Evolutionary conservation across 2,329 filamentous ascomycete genomes (phyloP).

Genomic region (Chalaropsis ovoidea): DNA sequence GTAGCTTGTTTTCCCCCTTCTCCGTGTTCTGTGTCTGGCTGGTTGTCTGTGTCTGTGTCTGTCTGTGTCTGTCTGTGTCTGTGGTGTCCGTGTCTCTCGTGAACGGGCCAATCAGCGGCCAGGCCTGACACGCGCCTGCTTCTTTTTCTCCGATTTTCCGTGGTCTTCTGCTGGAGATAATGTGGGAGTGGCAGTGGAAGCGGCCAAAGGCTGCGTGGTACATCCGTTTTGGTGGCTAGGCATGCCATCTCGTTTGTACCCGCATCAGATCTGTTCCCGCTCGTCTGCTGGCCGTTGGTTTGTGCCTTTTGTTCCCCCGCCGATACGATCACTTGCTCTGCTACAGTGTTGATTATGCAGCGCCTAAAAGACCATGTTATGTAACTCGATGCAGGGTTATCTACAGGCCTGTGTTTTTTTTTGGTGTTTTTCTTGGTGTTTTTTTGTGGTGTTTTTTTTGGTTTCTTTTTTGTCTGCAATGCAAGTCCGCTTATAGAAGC

Average conservation of each 20-base stretch:
- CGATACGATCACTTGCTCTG: background rate
- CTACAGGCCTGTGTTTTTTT: background rate
- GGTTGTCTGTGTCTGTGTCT: background rate
- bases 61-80: background rate
- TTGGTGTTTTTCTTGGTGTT: background rate
- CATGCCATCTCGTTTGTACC: constrained; percentile 9
- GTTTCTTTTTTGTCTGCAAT: background rate
- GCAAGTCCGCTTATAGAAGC: too few species aligned
- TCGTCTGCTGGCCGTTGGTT: background rate
- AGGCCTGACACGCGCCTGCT: background rate
- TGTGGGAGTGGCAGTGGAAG: background rate
- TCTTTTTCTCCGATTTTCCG: constrained; percentile 2
- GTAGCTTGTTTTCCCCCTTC: background rate
- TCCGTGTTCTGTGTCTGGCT: background rate
- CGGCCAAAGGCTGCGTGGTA: background rate
- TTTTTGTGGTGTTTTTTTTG: background rate
- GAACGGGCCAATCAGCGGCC: background rate
- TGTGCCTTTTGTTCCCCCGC: background rate
- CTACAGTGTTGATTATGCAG: background rate
- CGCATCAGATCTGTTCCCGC: background rate
- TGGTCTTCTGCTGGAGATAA: background rate
- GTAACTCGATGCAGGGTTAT: background rate
- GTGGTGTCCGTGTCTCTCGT: background rate
- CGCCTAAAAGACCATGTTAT: background rate
- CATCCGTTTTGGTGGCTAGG: background rate